Percentiles rank a stretch among this genome's conserved stretches.
Conservation (phyloP, 2,329 filamentous ascomycete genomes). For the Alternaria triticina region DNA sequence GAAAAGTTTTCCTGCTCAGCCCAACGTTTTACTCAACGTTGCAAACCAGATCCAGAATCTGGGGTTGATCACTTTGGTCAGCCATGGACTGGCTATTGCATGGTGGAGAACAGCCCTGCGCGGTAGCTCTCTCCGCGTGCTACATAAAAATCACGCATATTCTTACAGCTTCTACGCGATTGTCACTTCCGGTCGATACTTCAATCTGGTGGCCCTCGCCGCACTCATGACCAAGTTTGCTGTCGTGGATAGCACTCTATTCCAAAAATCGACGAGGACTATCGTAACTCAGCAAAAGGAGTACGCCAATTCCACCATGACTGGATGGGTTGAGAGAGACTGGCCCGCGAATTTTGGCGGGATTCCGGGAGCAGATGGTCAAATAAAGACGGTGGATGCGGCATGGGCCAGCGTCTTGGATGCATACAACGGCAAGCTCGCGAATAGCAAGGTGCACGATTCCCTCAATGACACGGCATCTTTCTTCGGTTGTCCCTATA, state of each 20-base stretch:
- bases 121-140: constrained; percentile 23
- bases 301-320: constrained; percentile 27
- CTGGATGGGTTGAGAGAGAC: constrained; percentile 24
- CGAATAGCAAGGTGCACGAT: constrained; percentile 32
- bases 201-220: constrained; percentile 33
- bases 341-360: constrained; percentile 26
- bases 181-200: constrained; percentile 25
- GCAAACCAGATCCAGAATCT: constrained; percentile 34
- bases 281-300: constrained; percentile 7
- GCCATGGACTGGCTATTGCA: constrained; percentile 31
- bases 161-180: constrained; percentile 34
- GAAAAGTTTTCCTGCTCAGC: constrained; percentile 20
- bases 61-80: constrained; percentile 28
- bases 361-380: constrained; percentile 22
- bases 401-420: constrained; percentile 26
- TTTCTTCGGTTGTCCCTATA: constrained; percentile 28
- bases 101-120: constrained; percentile 34
- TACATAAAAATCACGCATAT: constrained; percentile 33
- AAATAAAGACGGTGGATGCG: constrained; percentile 26
- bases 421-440: constrained; percentile 30
- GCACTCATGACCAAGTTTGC: constrained; percentile 36
- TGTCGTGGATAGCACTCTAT: constrained; percentile 31
- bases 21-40: constrained; percentile 35
- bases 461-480: constrained; percentile 12
- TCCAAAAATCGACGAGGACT: constrained; percentile 25